Conservation (phyloP, 2,329 filamentous ascomycete genomes). For the Huntiella moniliformis region DNA sequence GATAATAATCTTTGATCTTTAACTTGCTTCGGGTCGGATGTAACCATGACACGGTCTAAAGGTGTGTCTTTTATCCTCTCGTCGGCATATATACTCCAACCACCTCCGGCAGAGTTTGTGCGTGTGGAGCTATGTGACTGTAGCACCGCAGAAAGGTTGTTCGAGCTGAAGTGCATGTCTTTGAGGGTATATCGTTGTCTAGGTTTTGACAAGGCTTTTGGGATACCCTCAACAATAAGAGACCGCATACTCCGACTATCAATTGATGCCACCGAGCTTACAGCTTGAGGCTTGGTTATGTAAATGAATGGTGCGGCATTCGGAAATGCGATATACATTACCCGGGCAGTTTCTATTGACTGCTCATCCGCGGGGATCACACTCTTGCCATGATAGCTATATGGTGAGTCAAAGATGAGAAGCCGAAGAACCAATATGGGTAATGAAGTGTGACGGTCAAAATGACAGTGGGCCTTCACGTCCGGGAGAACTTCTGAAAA, state of each 20-base stretch:
- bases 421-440: constrained; percentile 59
- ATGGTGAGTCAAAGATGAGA: constrained; percentile 64
- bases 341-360: constrained; percentile 31
- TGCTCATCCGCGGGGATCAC: not conserved
- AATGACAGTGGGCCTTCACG: constrained; percentile 67
- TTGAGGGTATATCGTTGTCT: constrained; percentile 52
- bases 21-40: no score
- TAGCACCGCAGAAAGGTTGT: constrained; percentile 51
- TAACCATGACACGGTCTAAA: constrained; percentile 25
- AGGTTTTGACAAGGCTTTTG: constrained; percentile 62
- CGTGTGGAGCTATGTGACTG: constrained; percentile 50
- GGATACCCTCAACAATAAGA: constrained; percentile 59
- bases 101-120: constrained; percentile 53
- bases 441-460: constrained; percentile 50
- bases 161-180: constrained; percentile 48
- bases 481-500: constrained; percentile 57
- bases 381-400: constrained; percentile 21
- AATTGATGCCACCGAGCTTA: constrained; percentile 22
- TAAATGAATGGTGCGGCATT: constrained; percentile 63
- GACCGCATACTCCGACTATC: constrained; percentile 48
- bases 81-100: constrained; percentile 62
- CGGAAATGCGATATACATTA: constrained; percentile 67
- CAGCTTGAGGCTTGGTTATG: constrained; percentile 32
- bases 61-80: constrained; percentile 36
- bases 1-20: no score